phyloP scores from a whole-genome alignment of 2,329 filamentous ascomycete genomes.

The Penicillium sp. region DNA sequence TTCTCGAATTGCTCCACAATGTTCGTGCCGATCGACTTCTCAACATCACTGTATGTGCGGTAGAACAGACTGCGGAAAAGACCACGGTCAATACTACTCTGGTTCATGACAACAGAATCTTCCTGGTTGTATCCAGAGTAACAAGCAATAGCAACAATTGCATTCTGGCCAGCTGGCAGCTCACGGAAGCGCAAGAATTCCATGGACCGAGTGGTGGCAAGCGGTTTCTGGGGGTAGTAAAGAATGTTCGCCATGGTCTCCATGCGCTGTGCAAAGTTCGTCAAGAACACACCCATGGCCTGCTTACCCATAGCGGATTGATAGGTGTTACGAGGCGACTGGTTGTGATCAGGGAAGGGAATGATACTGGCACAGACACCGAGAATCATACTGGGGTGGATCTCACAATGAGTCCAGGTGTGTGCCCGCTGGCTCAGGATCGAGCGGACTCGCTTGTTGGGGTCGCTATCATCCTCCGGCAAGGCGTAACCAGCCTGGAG shows the following conservation, averaged over 20 bases:
- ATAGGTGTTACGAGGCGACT: constrained; percentile 98
- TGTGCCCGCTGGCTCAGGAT: constrained; percentile 83
- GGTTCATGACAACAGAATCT: constrained; percentile 99
- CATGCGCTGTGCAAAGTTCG: constrained; percentile 96
- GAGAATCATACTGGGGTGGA: constrained; percentile 98
- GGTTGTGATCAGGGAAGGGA: constrained; percentile 97
- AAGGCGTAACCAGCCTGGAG: constrained; percentile 66
- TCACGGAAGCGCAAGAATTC: constrained; percentile 98
- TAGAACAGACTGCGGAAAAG: constrained; percentile 98
- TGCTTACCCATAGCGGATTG: constrained; percentile 99
- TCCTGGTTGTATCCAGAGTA: constrained; percentile 99
- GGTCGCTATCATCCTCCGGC: constrained; percentile 66
- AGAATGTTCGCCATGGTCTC: constrained; percentile 99
- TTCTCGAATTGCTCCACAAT: constrained; percentile 95
- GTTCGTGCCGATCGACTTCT: constrained; percentile 88
- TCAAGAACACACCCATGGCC: constrained; percentile 98
- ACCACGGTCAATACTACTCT: constrained; percentile 96
- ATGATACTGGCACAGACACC: constrained; percentile 99
- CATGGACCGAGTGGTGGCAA: constrained; percentile 96
- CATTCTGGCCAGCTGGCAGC: constrained; percentile 93
- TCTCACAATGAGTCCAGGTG: constrained; percentile 97
- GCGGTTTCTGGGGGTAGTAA: constrained; percentile 97
- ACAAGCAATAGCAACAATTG: constrained; percentile 94
- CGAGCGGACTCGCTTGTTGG: constrained; percentile 84
- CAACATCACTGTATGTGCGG: constrained; percentile 93